Base-by-base conservation (phyloP, 116 monocot species). In the Zostera marina region DNA sequence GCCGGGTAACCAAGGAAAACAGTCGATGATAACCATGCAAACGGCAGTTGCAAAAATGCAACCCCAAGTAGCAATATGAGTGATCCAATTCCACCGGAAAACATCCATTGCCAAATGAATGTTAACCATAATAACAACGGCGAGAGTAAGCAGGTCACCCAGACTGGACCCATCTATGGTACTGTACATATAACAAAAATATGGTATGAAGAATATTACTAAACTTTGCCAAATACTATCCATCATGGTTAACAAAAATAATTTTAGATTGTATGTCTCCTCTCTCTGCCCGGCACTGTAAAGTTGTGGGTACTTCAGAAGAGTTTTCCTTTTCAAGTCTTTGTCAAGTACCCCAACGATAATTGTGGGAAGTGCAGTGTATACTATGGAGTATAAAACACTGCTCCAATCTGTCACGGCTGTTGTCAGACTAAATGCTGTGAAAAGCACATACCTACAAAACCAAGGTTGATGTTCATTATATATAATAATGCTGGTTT, bases 351-450 rank as follows among this genome's bases (percentile, higher is more conserved):
- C 68, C 53, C 83, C 94, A 42, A 94, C 81, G 7, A 94, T 53
- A 39, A 94, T 94, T n/a, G 88, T 94, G 9, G 94, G 94, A 10
- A 88, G 66, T 44, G 94, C 77, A 41, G 94, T 88, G 58, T 94
- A 94, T 44, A 88, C 68, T 23, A 94, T 77, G 3, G 94, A 94
- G 57, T 79, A 88, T 38, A 94, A 57, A 20, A 94, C 85, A 14
- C 84, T 77, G 41, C 88, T 94, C 94, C 94, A 94, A 60, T 94
- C 82, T 9, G 79, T 80, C 40, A 94, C 68, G 44, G 94, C 88
- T 47, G 73, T 82, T 48, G 80, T 79, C 63, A 85, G 68, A 71
- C 73, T 78, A 71, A 76, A 94, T 17, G 82, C 85, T 11, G 94
- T 88, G 61, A 68, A 85, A 17, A 94, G 71, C 41, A 88, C 77